Evolutionary conservation across 179 eudicot species (phyloP), one percentile per base, ranked within the genome.

Genomic region (Spergularia azorica): DNA sequence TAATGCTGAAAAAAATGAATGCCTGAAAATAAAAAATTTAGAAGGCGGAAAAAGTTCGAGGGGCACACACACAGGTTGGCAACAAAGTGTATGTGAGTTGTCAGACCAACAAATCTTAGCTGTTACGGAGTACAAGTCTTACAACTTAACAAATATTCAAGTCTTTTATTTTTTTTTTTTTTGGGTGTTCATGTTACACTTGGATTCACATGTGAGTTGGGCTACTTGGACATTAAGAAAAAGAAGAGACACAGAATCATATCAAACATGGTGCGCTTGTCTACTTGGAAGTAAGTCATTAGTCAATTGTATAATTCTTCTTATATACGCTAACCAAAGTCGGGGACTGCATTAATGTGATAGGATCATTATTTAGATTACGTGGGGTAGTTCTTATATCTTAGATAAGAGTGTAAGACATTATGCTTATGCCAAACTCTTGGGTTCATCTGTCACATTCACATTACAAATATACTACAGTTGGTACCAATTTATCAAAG

Each of bases 181-280:
- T 15, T 57, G 61, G 21, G 20, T 15, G 61, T 57, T 1, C 6
- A 20, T 57, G 61, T 6, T 57, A 20, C 61, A 57, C 17, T 57
- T 57, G 38, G 69, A 11, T 11, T 14, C 43, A 43, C 70, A 66
- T 66, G 70, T 66, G 70, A 66, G 14, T 66, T 39, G 9, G 65
- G 39, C 14, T 61, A 39, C 65, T 61, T 61, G 10, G 32, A 5
- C 15, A 20, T 26, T 7, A 62, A 62, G 65, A 63, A 39, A 41
- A 17, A 16, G 26, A n/a, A 41, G 70, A 66, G 70, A 66, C 52
- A 66, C 21, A 66, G 5, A 16, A 66, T 66, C 52, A 66, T 66
- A 54, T 41, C 9, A 66, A 41, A 54, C 70, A 66, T 66, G 70
- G 18, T 38, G 10, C 6, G 9, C 15, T 16, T 66, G 70, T 41